Evolutionary conservation across 331 rosid genomes (phyloP).

Genomic region (Rosa hybrid): DNA sequence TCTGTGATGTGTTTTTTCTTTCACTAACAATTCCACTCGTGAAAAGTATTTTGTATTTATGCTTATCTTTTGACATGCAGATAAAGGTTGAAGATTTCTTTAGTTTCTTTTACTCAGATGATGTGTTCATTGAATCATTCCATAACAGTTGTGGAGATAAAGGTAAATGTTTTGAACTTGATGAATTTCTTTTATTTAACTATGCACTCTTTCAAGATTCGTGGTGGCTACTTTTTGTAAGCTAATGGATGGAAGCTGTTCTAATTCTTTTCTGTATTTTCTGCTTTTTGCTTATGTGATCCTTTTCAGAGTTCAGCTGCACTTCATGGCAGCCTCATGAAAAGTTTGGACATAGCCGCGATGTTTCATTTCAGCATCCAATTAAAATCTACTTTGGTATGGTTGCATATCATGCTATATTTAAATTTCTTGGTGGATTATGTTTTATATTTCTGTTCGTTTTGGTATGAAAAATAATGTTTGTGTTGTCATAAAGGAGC

Average conservation of each 20-base stretch:
- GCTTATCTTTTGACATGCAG: slow-evolving; percentile 56
- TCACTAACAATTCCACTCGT: slow-evolving; percentile 19
- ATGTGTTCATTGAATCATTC: slow-evolving; percentile 61
- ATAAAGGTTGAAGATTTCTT: slow-evolving; percentile 85
- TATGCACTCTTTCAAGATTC: not conserved
- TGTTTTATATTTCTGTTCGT: not conserved
- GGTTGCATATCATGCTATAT: slow-evolving; percentile 6
- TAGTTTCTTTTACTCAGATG: slow-evolving; percentile 72
- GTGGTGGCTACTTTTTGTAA: not conserved
- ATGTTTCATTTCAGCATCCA: slow-evolving; percentile 87
- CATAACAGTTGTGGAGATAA: slow-evolving; percentile 84
- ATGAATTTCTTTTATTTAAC: slow-evolving; percentile 9
- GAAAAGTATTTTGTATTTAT: slow-evolving; percentile 19
- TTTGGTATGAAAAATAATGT: slow-evolving; percentile 14
- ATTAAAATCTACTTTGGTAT: slow-evolving; percentile 94
- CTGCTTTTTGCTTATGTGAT: slow-evolving; percentile 19
- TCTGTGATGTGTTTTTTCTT: not conserved
- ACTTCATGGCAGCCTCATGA: slow-evolving; percentile 69
- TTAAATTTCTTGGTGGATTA: not conserved
- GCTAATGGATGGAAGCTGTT: not conserved
- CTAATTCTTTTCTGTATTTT: not conserved
- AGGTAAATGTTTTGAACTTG: slow-evolving; percentile 53
- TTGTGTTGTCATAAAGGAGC: slow-evolving; percentile 63
- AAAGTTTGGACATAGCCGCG: slow-evolving; percentile 74
- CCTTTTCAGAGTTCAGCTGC: slow-evolving; percentile 66